Evolutionary conservation across 2,329 filamentous ascomycete genomes (phyloP).

Genomic region (Balansia obtecta): DNA sequence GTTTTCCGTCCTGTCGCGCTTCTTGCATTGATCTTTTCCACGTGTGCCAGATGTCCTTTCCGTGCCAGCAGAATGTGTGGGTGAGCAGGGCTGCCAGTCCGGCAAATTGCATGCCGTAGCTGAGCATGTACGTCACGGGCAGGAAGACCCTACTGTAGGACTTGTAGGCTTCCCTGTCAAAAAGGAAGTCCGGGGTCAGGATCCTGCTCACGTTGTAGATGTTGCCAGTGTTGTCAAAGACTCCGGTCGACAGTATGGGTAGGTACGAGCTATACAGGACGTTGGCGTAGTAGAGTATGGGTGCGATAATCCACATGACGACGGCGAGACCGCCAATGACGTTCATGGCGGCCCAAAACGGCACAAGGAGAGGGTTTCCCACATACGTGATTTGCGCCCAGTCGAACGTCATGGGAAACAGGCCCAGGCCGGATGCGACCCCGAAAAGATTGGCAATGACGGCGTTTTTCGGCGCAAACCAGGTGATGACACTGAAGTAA

Average conservation of each 20-base stretch:
- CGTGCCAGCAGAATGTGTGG: constrained; percentile 76
- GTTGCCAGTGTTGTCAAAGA: constrained; percentile 74
- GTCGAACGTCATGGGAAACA: constrained; percentile 81
- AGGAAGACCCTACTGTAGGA: constrained; percentile 77
- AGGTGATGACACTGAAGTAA: constrained; percentile 82
- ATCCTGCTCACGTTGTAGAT: constrained; percentile 75
- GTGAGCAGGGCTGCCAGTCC: constrained; percentile 67
- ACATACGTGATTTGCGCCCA: constrained; percentile 88
- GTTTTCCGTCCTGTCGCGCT: constrained; percentile 37
- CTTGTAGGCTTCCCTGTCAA: constrained; percentile 64
- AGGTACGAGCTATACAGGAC: constrained; percentile 72
- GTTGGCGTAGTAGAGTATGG: constrained; percentile 70
- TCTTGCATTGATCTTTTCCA: constrained; percentile 60
- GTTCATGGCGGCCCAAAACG: constrained; percentile 79
- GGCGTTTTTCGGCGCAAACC: constrained; percentile 80
- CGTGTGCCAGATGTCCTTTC: constrained; percentile 67
- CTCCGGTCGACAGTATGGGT: constrained; percentile 72
- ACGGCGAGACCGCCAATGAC: constrained; percentile 68
- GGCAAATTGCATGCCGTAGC: constrained; percentile 78
- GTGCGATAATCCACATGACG: constrained; percentile 77
- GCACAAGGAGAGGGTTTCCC: constrained; percentile 70
- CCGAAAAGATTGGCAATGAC: constrained; percentile 79
- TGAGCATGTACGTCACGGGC: constrained; percentile 77
- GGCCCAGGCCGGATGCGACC: constrained; percentile 68
- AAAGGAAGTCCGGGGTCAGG: constrained; percentile 63